Conservation (phyloP, 306 rosid genomes). For the Cercis canadensis region DNA sequence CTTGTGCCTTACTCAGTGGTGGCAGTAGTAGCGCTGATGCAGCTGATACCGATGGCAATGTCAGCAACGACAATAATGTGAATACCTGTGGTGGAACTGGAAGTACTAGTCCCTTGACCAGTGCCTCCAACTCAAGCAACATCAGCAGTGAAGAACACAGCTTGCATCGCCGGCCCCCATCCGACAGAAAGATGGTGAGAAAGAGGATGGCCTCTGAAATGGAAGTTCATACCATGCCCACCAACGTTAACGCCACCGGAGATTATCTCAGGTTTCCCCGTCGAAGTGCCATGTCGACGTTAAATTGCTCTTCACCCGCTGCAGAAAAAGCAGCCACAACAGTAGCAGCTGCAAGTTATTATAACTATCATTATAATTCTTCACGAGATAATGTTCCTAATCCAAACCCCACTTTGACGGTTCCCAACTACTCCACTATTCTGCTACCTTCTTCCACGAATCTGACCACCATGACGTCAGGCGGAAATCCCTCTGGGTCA, state of each 20-base stretch:
- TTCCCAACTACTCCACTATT: conserved; percentile 88
- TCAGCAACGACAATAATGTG: conserved; percentile 33
- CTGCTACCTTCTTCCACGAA: conserved; percentile 50
- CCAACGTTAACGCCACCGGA: background rate
- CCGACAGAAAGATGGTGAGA: conserved; percentile 59
- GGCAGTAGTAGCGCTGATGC: conserved; percentile 35
- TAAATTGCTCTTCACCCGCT: conserved; percentile 16
- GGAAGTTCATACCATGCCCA: conserved; percentile 55
- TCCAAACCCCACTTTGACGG: conserved; percentile 49
- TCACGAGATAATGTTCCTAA: conserved; percentile 44
- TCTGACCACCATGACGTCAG: conserved; percentile 62
- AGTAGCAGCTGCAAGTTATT: conserved; percentile 39
- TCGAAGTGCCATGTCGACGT: conserved; percentile 33
- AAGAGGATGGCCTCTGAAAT: conserved; percentile 94
- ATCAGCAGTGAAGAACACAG: conserved; percentile 41
- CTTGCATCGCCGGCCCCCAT: conserved; percentile 15
- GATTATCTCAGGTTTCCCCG: conserved; percentile 59
- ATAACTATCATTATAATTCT: conserved; percentile 9
- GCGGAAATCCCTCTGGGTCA: conserved; percentile 38
- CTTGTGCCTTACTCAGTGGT: conserved; percentile 58
- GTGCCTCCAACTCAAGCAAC: conserved; percentile 46
- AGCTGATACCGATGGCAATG: conserved; percentile 29
- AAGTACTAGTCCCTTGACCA: conserved; percentile 30
- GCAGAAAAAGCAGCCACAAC: conserved; percentile 34
- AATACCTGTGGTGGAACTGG: conserved; percentile 13